These are phyloP conservation scores for Pugionium dolabratum DNA, from an alignment of 345 rosid species.

Conservation along the genomic window DNA sequence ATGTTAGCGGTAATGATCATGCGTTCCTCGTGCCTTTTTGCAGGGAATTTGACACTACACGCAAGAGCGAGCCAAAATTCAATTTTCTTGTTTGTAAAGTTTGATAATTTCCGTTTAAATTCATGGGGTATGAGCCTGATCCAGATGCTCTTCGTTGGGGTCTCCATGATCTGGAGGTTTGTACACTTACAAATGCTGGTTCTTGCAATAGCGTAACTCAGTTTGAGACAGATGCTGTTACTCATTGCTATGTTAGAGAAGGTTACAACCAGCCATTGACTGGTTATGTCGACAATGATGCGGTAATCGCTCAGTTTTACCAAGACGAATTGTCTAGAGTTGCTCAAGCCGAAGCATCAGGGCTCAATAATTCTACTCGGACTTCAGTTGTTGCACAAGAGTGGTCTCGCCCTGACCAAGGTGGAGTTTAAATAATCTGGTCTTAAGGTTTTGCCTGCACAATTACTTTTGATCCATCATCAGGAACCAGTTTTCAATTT, in stretches of 20 bases:
- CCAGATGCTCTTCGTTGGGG: conserved; percentile 85
- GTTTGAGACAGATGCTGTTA: conserved; percentile 47
- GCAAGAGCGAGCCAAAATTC: conserved; percentile 10
- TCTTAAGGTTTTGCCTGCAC: conserved; percentile 24
- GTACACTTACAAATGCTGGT: conserved; percentile 58
- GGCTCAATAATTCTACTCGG: conserved; percentile 34
- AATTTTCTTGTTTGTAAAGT: conserved; percentile 2
- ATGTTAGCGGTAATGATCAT: conserved; percentile 14
- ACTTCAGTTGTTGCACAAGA: conserved; percentile 64
- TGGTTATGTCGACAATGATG: conserved; percentile 66
- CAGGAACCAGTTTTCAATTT: neutral
- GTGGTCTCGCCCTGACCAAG: conserved; percentile 49
- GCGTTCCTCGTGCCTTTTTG: conserved; percentile 28
- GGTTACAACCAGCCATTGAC: conserved; percentile 46
- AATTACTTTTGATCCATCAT: conserved; percentile 17
- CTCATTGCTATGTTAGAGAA: conserved; percentile 59
- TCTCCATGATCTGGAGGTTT: conserved; percentile 63
- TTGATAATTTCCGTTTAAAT: neutral
- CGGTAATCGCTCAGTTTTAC: conserved; percentile 65
- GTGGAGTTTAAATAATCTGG: conserved; percentile 32
- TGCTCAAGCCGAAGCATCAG: conserved; percentile 58
- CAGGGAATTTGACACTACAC: conserved; percentile 19
- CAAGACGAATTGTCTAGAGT: conserved; percentile 77
- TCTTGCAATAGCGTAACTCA: conserved; percentile 50
- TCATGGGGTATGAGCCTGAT: conserved; percentile 51